A percentile compares a stretch with the other conserved stretches of the same genome.
phyloP scores from a whole-genome alignment of 306 rosid genomes.

The Rosa multiflora region DNA sequence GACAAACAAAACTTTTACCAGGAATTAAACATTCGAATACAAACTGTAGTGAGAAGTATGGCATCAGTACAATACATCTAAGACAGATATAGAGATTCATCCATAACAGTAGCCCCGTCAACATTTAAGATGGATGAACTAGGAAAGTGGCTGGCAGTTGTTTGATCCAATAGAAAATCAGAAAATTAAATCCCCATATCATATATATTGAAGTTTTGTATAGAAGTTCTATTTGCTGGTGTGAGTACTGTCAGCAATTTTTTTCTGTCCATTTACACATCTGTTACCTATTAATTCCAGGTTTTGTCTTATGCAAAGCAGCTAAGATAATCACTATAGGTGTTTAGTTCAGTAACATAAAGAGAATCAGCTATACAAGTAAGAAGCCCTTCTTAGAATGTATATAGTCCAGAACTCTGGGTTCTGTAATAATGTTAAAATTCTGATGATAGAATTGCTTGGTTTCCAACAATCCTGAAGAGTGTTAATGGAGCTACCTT shows the following conservation, averaged over 20 bases:
- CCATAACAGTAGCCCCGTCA: not conserved
- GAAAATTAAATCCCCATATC: not conserved
- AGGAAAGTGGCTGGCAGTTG: not conserved
- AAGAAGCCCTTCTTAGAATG: conserved; percentile 4
- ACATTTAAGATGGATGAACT: not conserved
- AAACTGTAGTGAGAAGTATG: not conserved
- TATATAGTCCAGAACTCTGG: not conserved
- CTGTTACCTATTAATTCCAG: not conserved
- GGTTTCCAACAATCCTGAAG: not conserved
- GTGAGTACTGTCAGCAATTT: not conserved
- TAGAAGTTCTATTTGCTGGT: not conserved
- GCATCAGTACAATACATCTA: not conserved
- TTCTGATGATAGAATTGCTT: not conserved
- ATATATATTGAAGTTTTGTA: not conserved
- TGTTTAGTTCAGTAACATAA: not conserved
- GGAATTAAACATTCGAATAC: not conserved
- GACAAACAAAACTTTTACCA: not conserved
- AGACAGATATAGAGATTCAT: not conserved
- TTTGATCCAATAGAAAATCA: not conserved
- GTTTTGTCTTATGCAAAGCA: not conserved
- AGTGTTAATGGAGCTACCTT: not conserved
- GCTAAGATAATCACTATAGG: not conserved
- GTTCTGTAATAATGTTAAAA: not conserved
- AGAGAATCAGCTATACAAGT: not conserved
- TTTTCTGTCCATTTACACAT: not conserved